These are phyloP conservation scores for Geranomyces michiganensis DNA, from an alignment of 192 early-diverging fungal species.

Conservation along the genomic window DNA sequence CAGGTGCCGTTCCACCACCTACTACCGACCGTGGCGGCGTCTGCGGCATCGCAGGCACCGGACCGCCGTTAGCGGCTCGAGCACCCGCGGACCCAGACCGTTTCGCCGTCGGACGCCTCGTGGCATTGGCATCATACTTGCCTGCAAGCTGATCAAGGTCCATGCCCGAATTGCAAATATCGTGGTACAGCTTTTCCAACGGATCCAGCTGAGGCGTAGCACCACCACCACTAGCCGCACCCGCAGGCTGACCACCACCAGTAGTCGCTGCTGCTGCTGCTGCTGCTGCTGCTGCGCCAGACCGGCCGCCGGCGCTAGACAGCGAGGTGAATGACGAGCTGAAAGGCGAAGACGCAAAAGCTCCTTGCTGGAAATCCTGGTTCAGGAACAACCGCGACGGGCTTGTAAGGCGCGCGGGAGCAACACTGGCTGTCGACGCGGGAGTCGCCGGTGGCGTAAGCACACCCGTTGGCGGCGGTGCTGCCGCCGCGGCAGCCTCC, in stretches of 20 bases:
- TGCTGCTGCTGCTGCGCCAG: too few species aligned
- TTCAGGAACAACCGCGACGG: conserved; percentile 7
- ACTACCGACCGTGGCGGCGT: background rate
- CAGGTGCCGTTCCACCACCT: too few species aligned
- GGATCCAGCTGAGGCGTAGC: background rate
- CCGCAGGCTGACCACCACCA: too few species aligned
- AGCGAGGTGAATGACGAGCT: too few species aligned
- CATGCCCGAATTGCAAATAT: conserved; percentile 5
- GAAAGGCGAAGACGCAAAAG: background rate
- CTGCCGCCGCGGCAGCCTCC: too few species aligned
- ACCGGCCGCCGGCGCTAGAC: too few species aligned
- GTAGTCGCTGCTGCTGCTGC: too few species aligned
- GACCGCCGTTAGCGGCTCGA: background rate
- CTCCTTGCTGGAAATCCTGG: background rate
- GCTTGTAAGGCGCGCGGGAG: background rate
- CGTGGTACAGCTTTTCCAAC: conserved; percentile 5
- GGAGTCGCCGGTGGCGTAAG: too few species aligned
- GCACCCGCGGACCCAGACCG: background rate
- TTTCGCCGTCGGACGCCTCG: background rate
- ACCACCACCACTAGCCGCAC: too few species aligned
- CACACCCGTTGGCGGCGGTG: too few species aligned
- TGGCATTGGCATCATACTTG: conserved; percentile 5
- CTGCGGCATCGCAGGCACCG: background rate
- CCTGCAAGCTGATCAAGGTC: conserved; percentile 10
- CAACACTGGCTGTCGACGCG: too few species aligned